Evolutionary conservation across 2,329 filamentous ascomycete genomes (phyloP), one percentile per base, ranked within the genome.

Genomic region (Fusarium sp.): DNA sequence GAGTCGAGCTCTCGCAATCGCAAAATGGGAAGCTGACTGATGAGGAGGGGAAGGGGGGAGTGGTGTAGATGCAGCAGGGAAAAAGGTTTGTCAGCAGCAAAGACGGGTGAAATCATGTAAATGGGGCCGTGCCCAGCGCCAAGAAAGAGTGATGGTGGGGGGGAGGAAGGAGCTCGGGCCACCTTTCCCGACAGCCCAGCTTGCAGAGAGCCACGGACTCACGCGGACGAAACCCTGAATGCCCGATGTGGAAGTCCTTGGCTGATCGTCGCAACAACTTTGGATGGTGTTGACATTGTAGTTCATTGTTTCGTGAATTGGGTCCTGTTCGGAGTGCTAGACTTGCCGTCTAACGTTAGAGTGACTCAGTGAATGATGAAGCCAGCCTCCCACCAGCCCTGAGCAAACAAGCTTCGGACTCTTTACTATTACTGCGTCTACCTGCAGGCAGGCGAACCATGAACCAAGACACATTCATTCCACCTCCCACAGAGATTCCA

Each of bases 71-170:
- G 71, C 44, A 74, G 58, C 38, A 71, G 66, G 53, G 55, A 71
- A 73, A 72, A 67, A 69, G 76, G 72, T 78, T 78, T 78, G 76
- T 78, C 76, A 78, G 76, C 76, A 76, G 65, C 36, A 44, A 69
- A 31, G 38, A 46, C 42, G 53, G 51, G 44, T 44, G 59, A 49
- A 66, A 62, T 61, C 55, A 62, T 40, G 40, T 66, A 51, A 57
- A 44, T 53, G 65, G 46, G 20, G 53, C 51, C 42, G 40, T 22
- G 51, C 40, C 51, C 27, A 33, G 33, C 27, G 58, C 49, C 36
- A 42, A 53, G 62, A 51, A 64, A 24, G 60, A 31, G 58, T 20
- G 22, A 51, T 27, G 46, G 57, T 27, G 56, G 22, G 40, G 36
- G 56, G 29, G 20, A 42, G 67, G 29, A 67, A 36, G 62, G 69